Evolutionary conservation across 2,329 filamentous ascomycete genomes (phyloP).

Genomic region (Pseudogymnoascus sp.): DNA sequence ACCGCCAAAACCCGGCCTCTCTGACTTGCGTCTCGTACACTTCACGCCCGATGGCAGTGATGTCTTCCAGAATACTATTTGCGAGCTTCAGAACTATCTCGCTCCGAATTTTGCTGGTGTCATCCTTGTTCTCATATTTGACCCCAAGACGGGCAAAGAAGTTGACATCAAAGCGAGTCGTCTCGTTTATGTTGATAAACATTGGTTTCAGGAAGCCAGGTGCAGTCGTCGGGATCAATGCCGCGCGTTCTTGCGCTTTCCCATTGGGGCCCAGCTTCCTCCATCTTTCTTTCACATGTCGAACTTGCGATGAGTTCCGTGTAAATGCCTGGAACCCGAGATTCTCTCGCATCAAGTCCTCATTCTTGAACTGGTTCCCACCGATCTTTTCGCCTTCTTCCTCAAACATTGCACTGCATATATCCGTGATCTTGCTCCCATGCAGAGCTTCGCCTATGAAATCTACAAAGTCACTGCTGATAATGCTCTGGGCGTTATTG

Average conservation of each 20-base stretch:
- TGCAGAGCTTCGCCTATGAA: neutral
- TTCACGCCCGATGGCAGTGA: constrained; percentile 21
- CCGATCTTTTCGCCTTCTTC: neutral
- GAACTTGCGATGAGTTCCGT: neutral
- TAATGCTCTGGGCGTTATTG: neutral
- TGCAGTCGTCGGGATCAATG: neutral
- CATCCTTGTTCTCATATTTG: constrained; percentile 15
- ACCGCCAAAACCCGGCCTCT: constrained; percentile 26
- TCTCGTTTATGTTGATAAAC: neutral
- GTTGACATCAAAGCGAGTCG: constrained; percentile 16
- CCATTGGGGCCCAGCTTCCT: neutral
- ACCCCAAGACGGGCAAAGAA: constrained; percentile 24
- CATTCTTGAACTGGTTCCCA: neutral
- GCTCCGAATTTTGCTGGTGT: constrained; percentile 19
- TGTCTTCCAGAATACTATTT: constrained; percentile 21
- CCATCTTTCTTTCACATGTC: neutral
- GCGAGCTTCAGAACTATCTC: constrained; percentile 22
- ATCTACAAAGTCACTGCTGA: neutral
- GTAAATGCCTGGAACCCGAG: neutral
- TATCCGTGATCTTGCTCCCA: neutral
- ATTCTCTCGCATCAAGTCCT: neutral
- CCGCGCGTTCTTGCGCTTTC: neutral
- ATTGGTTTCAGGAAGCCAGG: neutral
- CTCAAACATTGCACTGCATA: neutral
- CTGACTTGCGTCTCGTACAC: constrained; percentile 20